phyloP scores from a whole-genome alignment of 345 rosid genomes.

The Chamaenerion angustifolium region DNA sequence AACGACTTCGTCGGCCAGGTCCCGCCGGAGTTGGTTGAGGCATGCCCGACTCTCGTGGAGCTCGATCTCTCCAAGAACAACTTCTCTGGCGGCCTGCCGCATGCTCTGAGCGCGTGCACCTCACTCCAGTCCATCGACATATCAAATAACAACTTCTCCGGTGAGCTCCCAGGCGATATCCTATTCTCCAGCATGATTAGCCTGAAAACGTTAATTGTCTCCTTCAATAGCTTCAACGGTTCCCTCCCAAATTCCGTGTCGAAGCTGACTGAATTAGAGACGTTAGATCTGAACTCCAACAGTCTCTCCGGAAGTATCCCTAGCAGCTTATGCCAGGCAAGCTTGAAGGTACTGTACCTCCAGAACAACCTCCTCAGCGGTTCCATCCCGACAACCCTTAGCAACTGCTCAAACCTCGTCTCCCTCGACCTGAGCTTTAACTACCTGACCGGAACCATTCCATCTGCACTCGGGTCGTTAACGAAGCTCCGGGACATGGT shows the following conservation, averaged over 20 bases:
- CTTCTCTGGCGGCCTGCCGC: constrained; percentile 57
- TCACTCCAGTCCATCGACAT: constrained; percentile 41
- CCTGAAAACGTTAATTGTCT: constrained; percentile 39
- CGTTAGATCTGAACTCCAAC: constrained; percentile 79
- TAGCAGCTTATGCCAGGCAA: constrained; percentile 33
- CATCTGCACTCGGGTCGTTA: constrained; percentile 63
- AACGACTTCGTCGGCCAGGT: constrained; percentile 60
- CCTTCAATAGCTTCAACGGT: constrained; percentile 51
- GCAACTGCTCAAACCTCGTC: constrained; percentile 76
- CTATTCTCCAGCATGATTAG: constrained; percentile 42
- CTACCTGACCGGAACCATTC: constrained; percentile 53
- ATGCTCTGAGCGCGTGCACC: constrained; percentile 44
- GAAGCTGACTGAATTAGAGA: constrained; percentile 33
- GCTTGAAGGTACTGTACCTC: constrained; percentile 47
- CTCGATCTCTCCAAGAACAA: constrained; percentile 72
- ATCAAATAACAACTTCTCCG: constrained; percentile 54
- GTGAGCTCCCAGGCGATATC: constrained; percentile 46
- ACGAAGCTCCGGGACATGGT: constrained; percentile 65
- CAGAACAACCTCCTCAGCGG: constrained; percentile 65
- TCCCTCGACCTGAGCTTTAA: constrained; percentile 89
- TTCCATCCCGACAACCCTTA: constrained; percentile 43
- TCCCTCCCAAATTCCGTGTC: constrained; percentile 47
- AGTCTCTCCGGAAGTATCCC: constrained; percentile 48
- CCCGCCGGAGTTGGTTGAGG: constrained; percentile 45
- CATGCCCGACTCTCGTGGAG: constrained; percentile 51